A percentile compares a stretch with the other conserved stretches of the same genome.
Evolutionary conservation across 23 red algal species (phyloP).

Genomic region (Gracilaria domingensis): DNA sequence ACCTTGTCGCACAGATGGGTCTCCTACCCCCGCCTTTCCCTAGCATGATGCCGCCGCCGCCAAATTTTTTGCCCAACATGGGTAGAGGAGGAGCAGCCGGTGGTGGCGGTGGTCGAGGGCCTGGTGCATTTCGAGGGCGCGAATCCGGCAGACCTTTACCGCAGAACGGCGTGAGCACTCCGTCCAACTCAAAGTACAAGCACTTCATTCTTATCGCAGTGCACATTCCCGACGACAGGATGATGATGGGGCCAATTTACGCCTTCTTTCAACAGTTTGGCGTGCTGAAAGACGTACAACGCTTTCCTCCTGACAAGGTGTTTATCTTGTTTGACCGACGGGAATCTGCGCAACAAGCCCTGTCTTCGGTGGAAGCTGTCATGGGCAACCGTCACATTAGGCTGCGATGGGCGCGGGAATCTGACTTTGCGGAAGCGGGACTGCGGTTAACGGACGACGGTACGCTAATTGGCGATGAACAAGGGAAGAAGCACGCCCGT

Average conservation of each 20-base stretch:
- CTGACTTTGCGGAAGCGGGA: slow-evolving; percentile 55
- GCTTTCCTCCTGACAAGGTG: slow-evolving; percentile 71
- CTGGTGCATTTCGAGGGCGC: slow-evolving; percentile 4
- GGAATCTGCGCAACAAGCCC: slow-evolving; percentile 56
- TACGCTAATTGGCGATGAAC: not conserved
- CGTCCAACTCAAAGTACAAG: slow-evolving; percentile 12
- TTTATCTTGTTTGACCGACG: slow-evolving; percentile 72
- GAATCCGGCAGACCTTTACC: not conserved
- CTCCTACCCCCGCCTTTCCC: not conserved
- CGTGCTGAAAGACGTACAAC: slow-evolving; percentile 49
- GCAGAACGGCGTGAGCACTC: slow-evolving; percentile 6
- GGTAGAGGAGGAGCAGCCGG: not conserved
- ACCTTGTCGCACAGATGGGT: not conserved
- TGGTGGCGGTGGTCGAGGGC: slow-evolving; percentile 13
- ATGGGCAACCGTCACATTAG: slow-evolving; percentile 83
- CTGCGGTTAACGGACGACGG: slow-evolving; percentile 57
- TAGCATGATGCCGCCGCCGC: slow-evolving; percentile 15
- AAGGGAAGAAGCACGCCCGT: not conserved
- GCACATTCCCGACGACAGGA: slow-evolving; percentile 75
- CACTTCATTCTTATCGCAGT: slow-evolving; percentile 51
- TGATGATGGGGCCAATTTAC: slow-evolving; percentile 69
- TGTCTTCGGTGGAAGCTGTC: slow-evolving; percentile 77
- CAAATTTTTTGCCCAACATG: slow-evolving; percentile 21
- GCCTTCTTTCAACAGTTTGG: slow-evolving; percentile 83
- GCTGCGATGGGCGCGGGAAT: slow-evolving; percentile 67